Percentiles rank a stretch among this genome's conserved stretches.
phyloP scores from a whole-genome alignment of 2,329 filamentous ascomycete species.

The Aspergillus sp. region DNA sequence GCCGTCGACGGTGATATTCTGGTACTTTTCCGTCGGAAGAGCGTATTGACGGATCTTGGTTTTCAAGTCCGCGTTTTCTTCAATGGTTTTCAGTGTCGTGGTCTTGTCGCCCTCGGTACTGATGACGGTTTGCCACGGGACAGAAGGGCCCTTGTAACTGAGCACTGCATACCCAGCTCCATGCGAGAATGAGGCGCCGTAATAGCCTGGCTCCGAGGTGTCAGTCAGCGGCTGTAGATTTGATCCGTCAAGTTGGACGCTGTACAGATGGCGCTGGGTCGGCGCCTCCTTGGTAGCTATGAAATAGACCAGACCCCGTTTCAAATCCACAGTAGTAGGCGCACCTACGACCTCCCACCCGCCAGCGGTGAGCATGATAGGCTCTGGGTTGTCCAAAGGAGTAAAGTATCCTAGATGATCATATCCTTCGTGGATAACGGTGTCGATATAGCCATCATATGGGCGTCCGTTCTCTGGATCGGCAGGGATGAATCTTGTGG shows the following conservation, averaged over 20 bases:
- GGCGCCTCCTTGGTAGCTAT: conserved; percentile 81
- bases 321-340: conserved; percentile 79
- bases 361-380: conserved; percentile 81
- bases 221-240: conserved; percentile 73
- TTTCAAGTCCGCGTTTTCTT: conserved; percentile 72
- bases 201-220: conserved; percentile 71
- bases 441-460: conserved; percentile 90
- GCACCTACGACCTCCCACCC: conserved; percentile 89
- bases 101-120: conserved; percentile 71
- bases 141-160: conserved; percentile 76
- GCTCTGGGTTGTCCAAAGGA: conserved; percentile 78
- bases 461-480: conserved; percentile 73
- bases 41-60: conserved; percentile 72
- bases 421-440: conserved; percentile 78
- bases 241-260: conserved; percentile 78
- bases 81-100: conserved; percentile 68
- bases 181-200: conserved; percentile 78
- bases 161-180: conserved; percentile 81
- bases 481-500: conserved; percentile 81
- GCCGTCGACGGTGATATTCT: conserved; percentile 80
- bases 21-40: conserved; percentile 78
- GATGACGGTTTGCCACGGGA: conserved; percentile 89
- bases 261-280: conserved; percentile 89
- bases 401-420: conserved; percentile 94
- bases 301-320: conserved; percentile 88